A percentile compares a stretch with the other conserved stretches of the same genome.
Conservation (phyloP, 805 yeast species). For the Citeromyces matritensis region DNA sequence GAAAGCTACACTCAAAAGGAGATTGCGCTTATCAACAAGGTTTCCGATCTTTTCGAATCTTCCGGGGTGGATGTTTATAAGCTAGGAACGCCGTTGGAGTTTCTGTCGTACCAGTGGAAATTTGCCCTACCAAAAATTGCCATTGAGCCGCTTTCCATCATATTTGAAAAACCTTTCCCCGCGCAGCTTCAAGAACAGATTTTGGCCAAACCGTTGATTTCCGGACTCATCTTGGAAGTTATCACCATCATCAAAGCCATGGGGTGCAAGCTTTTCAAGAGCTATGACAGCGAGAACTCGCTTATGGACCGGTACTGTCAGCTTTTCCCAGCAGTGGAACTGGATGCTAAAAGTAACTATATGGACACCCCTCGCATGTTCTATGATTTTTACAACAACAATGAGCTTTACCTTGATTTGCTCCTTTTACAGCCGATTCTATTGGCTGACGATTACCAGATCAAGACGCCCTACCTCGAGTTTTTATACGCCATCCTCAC, state of each 20-base stretch:
- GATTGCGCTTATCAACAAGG: conserved; percentile 18
- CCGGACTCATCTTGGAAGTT: conserved; percentile 68
- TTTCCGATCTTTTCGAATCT: conserved; percentile 20
- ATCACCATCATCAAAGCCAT: conserved; percentile 59
- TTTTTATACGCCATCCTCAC: conserved; percentile 68
- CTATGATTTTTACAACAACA: conserved; percentile 45
- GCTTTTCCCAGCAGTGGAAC: conserved; percentile 18
- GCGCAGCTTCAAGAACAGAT: conserved; percentile 44
- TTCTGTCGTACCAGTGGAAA: conserved; percentile 70
- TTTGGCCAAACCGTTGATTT: conserved; percentile 70
- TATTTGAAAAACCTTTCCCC: conserved; percentile 62
- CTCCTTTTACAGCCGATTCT: conserved; percentile 74
- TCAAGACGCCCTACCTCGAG: conserved; percentile 84
- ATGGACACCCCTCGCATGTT: conserved; percentile 42
- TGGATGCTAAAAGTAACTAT: conserved; percentile 15
- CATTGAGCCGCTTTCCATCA: conserved; percentile 59
- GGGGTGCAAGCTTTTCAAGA: conserved; percentile 60
- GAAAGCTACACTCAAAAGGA: conserved; percentile 23
- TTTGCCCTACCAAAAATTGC: conserved; percentile 67
- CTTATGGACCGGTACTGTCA: conserved; percentile 38
- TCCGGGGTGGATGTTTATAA: conserved; percentile 30
- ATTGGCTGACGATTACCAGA: conserved; percentile 76
- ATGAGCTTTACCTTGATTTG: conserved; percentile 56
- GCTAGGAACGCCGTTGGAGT: conserved; percentile 37
- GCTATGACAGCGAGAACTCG: conserved; percentile 52